phyloP scores from a whole-genome alignment of 208 protist species.

The Porcisia deanei region DNA sequence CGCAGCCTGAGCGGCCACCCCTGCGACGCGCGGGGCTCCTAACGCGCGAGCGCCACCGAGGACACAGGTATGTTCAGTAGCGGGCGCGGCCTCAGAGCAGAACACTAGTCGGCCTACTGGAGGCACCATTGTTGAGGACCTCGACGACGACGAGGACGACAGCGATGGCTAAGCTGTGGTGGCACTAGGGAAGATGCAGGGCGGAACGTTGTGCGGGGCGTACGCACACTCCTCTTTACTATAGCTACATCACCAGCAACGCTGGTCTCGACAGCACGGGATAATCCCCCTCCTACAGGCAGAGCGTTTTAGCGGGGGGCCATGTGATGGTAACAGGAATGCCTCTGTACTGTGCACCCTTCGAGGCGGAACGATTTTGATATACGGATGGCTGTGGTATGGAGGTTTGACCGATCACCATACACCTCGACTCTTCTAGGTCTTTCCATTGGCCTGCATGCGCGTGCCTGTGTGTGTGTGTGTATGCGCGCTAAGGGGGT shows the following conservation, averaged over 20 bases:
- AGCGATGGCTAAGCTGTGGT: conserved; percentile 8
- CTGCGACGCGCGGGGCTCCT: background rate
- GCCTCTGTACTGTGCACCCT: background rate
- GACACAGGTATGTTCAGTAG: background rate
- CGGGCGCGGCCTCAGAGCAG: background rate
- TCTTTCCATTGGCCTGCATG: background rate
- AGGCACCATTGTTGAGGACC: background rate
- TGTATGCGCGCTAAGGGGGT: background rate
- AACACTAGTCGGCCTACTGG: background rate
- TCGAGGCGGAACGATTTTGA: background rate
- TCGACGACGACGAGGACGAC: background rate
- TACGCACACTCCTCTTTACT: background rate
- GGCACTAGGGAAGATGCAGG: background rate
- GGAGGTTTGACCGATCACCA: background rate
- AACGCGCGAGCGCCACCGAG: too few relatives aligned
- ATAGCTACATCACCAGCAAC: background rate
- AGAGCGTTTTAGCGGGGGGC: background rate
- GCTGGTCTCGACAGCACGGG: background rate
- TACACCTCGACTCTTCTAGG: background rate
- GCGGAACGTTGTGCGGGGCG: too few relatives aligned
- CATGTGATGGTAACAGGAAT: too few relatives aligned
- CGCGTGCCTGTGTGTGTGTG: conserved; percentile 1
- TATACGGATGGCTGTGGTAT: too few relatives aligned
- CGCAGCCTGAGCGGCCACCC: background rate
- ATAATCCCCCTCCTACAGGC: background rate